A percentile compares a stretch with the other conserved stretches of the same genome.
These are phyloP conservation scores for Kwoniella sp. DNA, from an alignment of 768 basidiomycete genomes.

Conservation along the genomic window DNA sequence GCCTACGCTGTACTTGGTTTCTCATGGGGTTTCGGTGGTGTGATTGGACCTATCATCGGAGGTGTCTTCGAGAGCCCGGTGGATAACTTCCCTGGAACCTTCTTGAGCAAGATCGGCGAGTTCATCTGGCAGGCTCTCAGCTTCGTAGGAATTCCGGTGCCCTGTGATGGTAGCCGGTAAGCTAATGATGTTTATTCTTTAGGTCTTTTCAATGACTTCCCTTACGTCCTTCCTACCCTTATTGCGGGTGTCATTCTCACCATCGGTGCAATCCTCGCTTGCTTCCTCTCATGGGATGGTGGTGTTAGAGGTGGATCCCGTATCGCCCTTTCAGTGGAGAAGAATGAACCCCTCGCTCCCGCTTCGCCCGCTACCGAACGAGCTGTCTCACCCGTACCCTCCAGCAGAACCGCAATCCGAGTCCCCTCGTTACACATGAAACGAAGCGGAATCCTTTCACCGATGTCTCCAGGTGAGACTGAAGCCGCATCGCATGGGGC, in stretches of 20 bases:
- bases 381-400: slow-evolving; percentile 29
- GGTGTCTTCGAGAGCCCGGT: slow-evolving; percentile 63
- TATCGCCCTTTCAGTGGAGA: slow-evolving; percentile 81
- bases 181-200: neutral
- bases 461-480: slow-evolving; percentile 31
- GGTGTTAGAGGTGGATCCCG: slow-evolving; percentile 79
- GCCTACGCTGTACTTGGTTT: slow-evolving; percentile 96
- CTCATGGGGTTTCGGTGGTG: slow-evolving; percentile 94
- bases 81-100: slow-evolving; percentile 78
- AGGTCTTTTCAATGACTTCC: slow-evolving; percentile 72
- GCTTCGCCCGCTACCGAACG: slow-evolving; percentile 16
- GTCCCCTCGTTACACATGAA: slow-evolving; percentile 27
- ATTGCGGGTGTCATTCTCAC: slow-evolving; percentile 77
- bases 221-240: slow-evolving; percentile 85
- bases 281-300: slow-evolving; percentile 88
- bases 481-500: slow-evolving; percentile 30
- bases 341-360: slow-evolving; percentile 56
- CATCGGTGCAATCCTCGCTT: slow-evolving; percentile 76
- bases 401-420: slow-evolving; percentile 26
- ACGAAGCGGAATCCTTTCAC: slow-evolving; percentile 31
- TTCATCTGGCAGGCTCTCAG: neutral
- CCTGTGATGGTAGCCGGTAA: neutral
- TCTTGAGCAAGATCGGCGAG: slow-evolving; percentile 61
- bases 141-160: neutral
- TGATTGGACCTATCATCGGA: slow-evolving; percentile 59